Conservation (phyloP, 257 asterid species). For the Echium plantagineum region DNA sequence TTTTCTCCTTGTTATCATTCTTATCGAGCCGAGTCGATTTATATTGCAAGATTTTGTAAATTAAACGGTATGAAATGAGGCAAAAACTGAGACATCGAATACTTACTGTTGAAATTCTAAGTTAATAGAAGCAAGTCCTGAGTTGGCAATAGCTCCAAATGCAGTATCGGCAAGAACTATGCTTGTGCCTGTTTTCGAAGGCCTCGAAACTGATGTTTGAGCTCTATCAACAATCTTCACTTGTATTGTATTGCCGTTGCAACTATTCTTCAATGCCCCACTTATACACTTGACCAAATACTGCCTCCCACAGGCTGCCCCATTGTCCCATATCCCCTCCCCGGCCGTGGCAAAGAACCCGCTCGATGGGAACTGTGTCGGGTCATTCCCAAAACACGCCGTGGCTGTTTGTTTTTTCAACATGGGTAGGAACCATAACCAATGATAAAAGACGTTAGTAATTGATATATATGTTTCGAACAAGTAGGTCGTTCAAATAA, state of each 20-base stretch:
- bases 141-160: slow-evolving; percentile 29
- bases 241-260: slow-evolving; percentile 34
- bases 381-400: slow-evolving; percentile 54
- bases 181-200: slow-evolving; percentile 27
- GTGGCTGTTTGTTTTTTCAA: slow-evolving; percentile 34
- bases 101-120: slow-evolving; percentile 58
- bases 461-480: too few relatives aligned
- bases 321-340: slow-evolving; percentile 72
- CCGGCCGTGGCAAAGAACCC: slow-evolving; percentile 67
- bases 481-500: neutral
- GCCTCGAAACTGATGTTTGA: slow-evolving; percentile 31
- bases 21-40: too few relatives aligned
- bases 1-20: too few relatives aligned
- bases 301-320: slow-evolving; percentile 78
- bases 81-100: too few relatives aligned
- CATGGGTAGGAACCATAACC: too few relatives aligned
- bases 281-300: slow-evolving; percentile 63
- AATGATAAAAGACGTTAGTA: neutral
- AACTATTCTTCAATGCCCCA: slow-evolving; percentile 23
- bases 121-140: slow-evolving; percentile 25
- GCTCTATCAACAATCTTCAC: slow-evolving; percentile 67
- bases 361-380: slow-evolving; percentile 53
- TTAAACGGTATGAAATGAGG: too few relatives aligned
- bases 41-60: too few relatives aligned
- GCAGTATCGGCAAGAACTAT: slow-evolving; percentile 48